phyloP scores from a whole-genome alignment of 345 rosid genomes.

The Heritiera fomes region DNA sequence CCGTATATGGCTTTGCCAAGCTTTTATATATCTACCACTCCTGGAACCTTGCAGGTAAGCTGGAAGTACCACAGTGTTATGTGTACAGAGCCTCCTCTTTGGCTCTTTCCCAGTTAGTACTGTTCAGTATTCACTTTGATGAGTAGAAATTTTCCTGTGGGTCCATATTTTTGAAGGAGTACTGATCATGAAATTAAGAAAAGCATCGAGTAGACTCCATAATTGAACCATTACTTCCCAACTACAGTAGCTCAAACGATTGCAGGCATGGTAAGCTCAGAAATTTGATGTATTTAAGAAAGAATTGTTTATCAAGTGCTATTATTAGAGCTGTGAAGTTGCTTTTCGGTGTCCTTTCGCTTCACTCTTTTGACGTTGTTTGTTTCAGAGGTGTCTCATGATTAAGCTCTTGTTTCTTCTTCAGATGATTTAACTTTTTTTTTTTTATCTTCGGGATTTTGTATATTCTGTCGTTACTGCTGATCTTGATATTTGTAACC shows the following conservation, averaged over 20 bases:
- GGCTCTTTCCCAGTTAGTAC: neutral
- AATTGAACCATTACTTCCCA: neutral
- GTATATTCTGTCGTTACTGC: no score
- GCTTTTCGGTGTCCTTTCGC: no score
- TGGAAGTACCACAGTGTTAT: neutral
- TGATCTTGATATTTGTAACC: no score
- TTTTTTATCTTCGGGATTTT: no score
- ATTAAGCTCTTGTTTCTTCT: no score
- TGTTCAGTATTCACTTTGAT: neutral
- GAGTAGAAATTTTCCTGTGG: neutral
- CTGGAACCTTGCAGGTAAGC: neutral
- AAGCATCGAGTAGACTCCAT: neutral
- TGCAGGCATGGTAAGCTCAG: constrained; percentile 20
- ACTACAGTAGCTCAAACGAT: neutral
- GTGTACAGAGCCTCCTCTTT: no score
- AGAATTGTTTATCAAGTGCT: no score
- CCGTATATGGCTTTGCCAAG: neutral
- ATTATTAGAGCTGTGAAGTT: no score
- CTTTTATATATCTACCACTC: neutral
- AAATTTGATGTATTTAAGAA: no score
- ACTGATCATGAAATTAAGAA: neutral
- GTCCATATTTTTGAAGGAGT: neutral
- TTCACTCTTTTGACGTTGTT: no score
- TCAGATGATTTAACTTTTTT: no score
- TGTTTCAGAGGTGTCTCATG: no score